These are phyloP conservation scores for Gossypium thurberi DNA, from an alignment of 345 rosid species.

Conservation along the genomic window DNA sequence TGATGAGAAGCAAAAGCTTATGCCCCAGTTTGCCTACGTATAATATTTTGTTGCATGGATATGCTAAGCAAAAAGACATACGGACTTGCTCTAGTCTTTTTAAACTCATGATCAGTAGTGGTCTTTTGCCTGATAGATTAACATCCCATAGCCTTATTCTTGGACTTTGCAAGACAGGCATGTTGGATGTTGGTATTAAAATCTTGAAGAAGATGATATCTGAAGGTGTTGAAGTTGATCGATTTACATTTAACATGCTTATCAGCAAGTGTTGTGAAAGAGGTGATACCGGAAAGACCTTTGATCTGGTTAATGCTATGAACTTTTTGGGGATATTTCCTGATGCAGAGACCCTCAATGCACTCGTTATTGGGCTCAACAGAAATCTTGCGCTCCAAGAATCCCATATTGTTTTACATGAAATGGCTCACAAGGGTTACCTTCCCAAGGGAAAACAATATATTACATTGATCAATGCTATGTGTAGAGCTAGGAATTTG, in stretches of 20 bases:
- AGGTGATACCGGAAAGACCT: conserved; percentile 34
- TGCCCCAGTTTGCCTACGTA: conserved; percentile 57
- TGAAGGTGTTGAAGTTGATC: conserved; percentile 44
- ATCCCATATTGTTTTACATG: conserved; percentile 46
- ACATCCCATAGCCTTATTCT: conserved; percentile 68
- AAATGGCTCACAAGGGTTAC: conserved; percentile 52
- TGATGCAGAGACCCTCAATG: conserved; percentile 31
- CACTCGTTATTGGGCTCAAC: conserved; percentile 44
- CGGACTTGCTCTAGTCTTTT: conserved; percentile 37
- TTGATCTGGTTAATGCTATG: conserved; percentile 55
- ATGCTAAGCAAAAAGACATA: conserved; percentile 53
- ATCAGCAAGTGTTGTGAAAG: conserved; percentile 45
- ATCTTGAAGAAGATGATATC: conserved; percentile 48
- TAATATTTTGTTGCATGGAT: conserved; percentile 74
- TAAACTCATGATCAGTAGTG: conserved; percentile 37
- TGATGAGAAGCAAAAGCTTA: conserved; percentile 29
- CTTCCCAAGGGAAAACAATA: conserved; percentile 41
- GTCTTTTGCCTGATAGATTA: conserved; percentile 51
- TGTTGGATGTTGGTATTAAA: conserved; percentile 59
- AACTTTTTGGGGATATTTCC: conserved; percentile 36
- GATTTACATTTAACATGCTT: conserved; percentile 50
- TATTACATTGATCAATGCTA: conserved; percentile 48
- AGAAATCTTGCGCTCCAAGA: conserved; percentile 43
- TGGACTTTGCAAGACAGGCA: conserved; percentile 53
- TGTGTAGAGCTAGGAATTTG: conserved; percentile 60